phyloP scores from a whole-genome alignment of 805 yeast species.

The Debaryomyces hansenii region DNA sequence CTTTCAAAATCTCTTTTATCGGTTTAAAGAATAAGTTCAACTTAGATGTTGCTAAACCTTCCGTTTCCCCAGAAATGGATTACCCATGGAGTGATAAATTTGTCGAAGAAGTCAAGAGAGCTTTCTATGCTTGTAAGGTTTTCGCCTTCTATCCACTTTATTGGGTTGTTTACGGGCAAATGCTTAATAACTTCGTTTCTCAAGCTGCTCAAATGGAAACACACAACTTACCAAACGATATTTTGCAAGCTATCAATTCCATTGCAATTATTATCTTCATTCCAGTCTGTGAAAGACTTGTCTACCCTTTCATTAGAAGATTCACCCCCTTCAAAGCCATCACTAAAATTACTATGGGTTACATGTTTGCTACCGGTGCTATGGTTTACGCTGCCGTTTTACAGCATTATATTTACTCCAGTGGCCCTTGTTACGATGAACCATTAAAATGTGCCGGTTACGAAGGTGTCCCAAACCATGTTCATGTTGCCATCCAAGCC shows the following conservation, averaged over 20 bases:
- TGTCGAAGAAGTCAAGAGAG: conserved; percentile 69
- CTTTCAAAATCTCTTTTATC: conserved; percentile 45
- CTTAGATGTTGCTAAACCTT: conserved; percentile 59
- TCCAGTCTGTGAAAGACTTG: conserved; percentile 63
- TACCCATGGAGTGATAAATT: conserved; percentile 66
- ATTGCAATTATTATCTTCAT: conserved; percentile 74
- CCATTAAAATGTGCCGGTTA: conserved; percentile 54
- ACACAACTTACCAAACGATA: conserved; percentile 79
- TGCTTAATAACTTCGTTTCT: conserved; percentile 69
- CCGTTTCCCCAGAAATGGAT: conserved; percentile 45
- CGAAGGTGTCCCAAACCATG: conserved; percentile 47
- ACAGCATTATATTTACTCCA: conserved; percentile 64
- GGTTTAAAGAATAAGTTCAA: conserved; percentile 49
- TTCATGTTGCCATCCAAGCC: conserved; percentile 70
- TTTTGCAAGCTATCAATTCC: conserved; percentile 74
- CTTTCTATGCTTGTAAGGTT: conserved; percentile 70
- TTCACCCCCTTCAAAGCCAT: conserved; percentile 64
- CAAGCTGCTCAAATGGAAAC: conserved; percentile 74
- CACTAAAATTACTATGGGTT: conserved; percentile 70
- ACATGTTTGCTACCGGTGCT: conserved; percentile 60
- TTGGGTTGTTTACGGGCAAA: conserved; percentile 72
- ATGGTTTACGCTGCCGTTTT: conserved; percentile 78
- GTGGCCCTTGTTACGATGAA: conserved; percentile 72
- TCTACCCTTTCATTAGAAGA: conserved; percentile 48
- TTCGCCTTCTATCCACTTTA: conserved; percentile 69